Evolutionary conservation across 345 rosid species (phyloP), one percentile per base, ranked within the genome.

Genomic region (Citrus australasica): DNA sequence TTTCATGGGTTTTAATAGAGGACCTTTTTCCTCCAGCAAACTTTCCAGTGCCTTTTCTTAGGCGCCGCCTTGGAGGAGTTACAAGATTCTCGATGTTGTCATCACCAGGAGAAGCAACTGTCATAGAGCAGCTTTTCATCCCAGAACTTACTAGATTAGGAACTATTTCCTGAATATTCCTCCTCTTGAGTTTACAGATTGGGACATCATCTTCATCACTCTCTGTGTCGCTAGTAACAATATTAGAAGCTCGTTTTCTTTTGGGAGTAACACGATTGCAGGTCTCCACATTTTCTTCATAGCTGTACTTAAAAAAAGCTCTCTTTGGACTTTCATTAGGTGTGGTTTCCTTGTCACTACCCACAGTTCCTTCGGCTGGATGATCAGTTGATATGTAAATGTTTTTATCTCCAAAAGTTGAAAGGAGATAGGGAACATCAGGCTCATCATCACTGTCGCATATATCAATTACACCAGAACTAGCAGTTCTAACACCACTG

Each of bases 181-280:
- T 27, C 79, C 77, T 86, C 88, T 83, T 86, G 78, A 89, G 83
- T 62, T 65, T 64, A 13, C 80, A 76, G 74, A 92, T 87, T 2
- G 91, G 92, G 79, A 79, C 87, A 58, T 88, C 88, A 33, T 86
- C 87, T 21, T 86, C 90, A 76, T 85, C 74, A 19, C 24, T 80
- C 79, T 92, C 97, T 3, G 87, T 75, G 76, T 91, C 94, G 73
- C 92, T 92, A 25, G 83, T 79, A 33, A 94, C 82, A 77, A 91
- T 62, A 24, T 83, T 85, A 17, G 75, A 81, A 80, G 83, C 89
- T 65, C 83, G 87, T 81, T 83, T 94, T 85, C 90, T 90, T 75
- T 89, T 92, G 14, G 82, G 80, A 71, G 87, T 71, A 27, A 71
- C 11, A 59, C 56, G 16, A 8, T 69, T 72, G 58, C 67, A 77